phyloP scores from a whole-genome alignment of 139 green algal species.

The Dunaliella sp. region DNA sequence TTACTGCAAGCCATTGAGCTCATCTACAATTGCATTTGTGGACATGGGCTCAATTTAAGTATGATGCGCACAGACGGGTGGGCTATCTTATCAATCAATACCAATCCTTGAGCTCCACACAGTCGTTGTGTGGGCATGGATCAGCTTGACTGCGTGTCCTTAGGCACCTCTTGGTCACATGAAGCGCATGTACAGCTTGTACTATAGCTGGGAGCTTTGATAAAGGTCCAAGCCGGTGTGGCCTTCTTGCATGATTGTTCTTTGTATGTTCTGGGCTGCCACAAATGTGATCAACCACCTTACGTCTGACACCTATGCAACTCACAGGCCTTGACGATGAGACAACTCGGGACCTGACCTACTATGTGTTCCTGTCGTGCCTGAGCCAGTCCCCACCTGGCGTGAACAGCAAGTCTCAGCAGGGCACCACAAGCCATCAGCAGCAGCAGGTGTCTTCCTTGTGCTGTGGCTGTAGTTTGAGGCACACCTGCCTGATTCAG shows the following conservation, averaged over 20 bases:
- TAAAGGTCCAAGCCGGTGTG: background rate
- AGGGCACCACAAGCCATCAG: background rate
- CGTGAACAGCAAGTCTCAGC: background rate
- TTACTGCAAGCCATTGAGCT: too few relatives aligned
- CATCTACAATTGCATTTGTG: too few relatives aligned
- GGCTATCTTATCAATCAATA: too few relatives aligned
- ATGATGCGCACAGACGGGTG: too few relatives aligned
- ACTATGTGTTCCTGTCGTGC: background rate
- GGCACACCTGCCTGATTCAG: too few relatives aligned
- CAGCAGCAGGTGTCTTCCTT: background rate
- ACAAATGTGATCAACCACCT: too few relatives aligned
- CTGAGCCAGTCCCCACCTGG: background rate
- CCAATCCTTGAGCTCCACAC: too few relatives aligned
- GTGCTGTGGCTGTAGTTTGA: too few relatives aligned
- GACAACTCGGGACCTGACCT: background rate
- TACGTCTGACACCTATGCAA: too few relatives aligned
- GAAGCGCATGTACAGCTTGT: background rate
- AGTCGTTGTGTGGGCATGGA: background rate
- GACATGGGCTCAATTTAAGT: too few relatives aligned
- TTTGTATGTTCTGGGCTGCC: too few relatives aligned
- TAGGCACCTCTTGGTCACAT: background rate
- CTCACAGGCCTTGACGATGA: slow-evolving; percentile 9
- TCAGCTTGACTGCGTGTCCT: background rate
- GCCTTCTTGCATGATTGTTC: background rate
- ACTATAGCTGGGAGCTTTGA: background rate